Percentiles rank a stretch among this genome's conserved stretches.
Evolutionary conservation across 2,329 filamentous ascomycete species (phyloP).

Genomic region (Diaporthe destruens): DNA sequence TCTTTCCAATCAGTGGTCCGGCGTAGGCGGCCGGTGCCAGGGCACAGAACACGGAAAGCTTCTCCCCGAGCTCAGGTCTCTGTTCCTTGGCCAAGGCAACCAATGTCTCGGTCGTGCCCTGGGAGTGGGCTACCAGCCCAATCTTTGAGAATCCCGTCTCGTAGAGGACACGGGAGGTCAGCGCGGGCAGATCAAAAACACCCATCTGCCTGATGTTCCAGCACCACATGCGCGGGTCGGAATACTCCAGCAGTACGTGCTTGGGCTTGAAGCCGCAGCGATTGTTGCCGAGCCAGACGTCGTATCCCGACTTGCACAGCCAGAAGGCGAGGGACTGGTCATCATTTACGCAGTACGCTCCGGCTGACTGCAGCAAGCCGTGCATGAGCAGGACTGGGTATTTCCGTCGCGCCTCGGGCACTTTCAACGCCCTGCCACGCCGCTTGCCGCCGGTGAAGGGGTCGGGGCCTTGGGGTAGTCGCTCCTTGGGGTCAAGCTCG

Average conservation of each 20-base stretch:
- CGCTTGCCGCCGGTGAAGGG: slow-evolving; percentile 66
- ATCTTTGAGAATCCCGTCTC: slow-evolving; percentile 88
- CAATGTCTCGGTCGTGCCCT: slow-evolving; percentile 90
- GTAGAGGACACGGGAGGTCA: slow-evolving; percentile 81
- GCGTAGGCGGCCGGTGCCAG: slow-evolving; percentile 92
- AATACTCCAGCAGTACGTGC: slow-evolving; percentile 77
- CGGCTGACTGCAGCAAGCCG: slow-evolving; percentile 87
- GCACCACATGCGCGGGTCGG: slow-evolving; percentile 92
- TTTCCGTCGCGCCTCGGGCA: slow-evolving; percentile 62
- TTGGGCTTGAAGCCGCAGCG: slow-evolving; percentile 86
- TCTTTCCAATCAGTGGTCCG: slow-evolving; percentile 84
- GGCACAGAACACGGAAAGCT: slow-evolving; percentile 89
- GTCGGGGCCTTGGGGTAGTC: slow-evolving; percentile 69
- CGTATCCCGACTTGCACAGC: slow-evolving; percentile 90
- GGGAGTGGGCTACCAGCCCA: slow-evolving; percentile 87
- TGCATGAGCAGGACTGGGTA: slow-evolving; percentile 92
- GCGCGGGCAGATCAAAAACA: slow-evolving; percentile 85
- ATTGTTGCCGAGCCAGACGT: slow-evolving; percentile 97
- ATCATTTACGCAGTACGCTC: slow-evolving; percentile 91
- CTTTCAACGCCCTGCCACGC: slow-evolving; percentile 52
- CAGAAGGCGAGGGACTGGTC: slow-evolving; percentile 92
- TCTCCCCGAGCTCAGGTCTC: slow-evolving; percentile 83
- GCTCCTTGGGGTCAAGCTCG: slow-evolving; percentile 61
- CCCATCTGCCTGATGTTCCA: slow-evolving; percentile 98
- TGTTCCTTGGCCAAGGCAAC: slow-evolving; percentile 92